Evolutionary conservation across 2,329 filamentous ascomycete species (phyloP).

Genomic region (Sporothrix curviconia): DNA sequence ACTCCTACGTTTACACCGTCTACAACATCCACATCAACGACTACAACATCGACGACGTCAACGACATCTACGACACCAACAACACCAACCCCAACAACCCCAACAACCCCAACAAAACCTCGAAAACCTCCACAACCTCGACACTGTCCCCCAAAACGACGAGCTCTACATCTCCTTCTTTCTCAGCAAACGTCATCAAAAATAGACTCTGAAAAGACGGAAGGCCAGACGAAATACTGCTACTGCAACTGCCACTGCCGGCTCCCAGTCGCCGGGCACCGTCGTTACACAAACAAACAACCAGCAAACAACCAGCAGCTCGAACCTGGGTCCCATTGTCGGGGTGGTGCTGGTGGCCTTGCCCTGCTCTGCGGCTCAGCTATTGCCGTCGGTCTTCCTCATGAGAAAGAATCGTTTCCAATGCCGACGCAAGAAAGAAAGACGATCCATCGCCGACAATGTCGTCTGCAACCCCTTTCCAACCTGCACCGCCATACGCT

Average conservation of each 20-base stretch:
- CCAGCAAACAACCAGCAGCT: slow-evolving; percentile 25
- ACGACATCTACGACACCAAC: background rate
- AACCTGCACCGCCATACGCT: background rate
- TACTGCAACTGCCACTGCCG: background rate
- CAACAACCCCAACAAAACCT: background rate
- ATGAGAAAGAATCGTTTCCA: slow-evolving; percentile 14
- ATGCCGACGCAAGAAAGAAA: background rate
- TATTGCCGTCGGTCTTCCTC: slow-evolving; percentile 19
- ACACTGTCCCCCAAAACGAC: too few species aligned
- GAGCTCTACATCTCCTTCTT: too few species aligned
- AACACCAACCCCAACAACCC: background rate
- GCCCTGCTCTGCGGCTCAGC: slow-evolving; percentile 28
- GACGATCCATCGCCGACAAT: background rate
- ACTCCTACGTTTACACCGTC: background rate
- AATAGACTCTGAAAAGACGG: too few species aligned
- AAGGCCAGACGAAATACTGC: too few species aligned
- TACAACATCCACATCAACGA: slow-evolving; percentile 16
- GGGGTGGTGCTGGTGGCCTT: slow-evolving; percentile 20
- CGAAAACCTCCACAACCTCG: too few species aligned
- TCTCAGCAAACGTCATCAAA: too few species aligned
- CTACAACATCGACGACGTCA: background rate
- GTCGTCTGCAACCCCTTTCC: background rate
- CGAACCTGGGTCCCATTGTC: slow-evolving; percentile 23
- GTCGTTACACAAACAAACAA: too few species aligned
- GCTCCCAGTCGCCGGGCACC: slow-evolving; percentile 19